Base-by-base conservation (phyloP, 164 flowering plant genomes). In the Vitis cinerea region DNA sequence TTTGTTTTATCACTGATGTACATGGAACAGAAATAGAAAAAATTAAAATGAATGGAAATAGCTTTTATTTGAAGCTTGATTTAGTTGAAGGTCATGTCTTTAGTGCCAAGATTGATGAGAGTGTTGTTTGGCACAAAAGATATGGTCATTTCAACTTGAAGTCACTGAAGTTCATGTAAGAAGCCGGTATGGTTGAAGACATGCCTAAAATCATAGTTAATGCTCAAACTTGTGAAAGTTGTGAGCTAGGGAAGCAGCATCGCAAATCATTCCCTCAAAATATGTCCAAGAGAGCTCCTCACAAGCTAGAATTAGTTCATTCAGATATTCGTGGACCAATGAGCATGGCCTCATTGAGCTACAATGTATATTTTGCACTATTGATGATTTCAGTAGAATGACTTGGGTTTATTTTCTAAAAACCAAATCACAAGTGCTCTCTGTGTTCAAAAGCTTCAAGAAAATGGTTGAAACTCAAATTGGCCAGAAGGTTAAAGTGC, bases 311-410 rank as follows among this genome's bases (percentile, higher is more conserved):
- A 30, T n/a, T 66, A 9, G 61, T 56, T 5, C 50, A 66, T n/a
- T 14, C 69, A 13, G 61, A 55, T 29, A 4, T 55, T 6, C 56
- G 30, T 56, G 60, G 61, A 2, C 61, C 61, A 4, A 66, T 66
- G 69, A 54, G 48, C 7, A 56, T 51, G 0, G 8, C 2, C 1
- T 30, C 69, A 3, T n/a, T 16, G 2, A n/a, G 8, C 10, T 0
- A 56, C 30, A 66, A 66, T 53, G 56, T 10, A 11, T 56, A 37
- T 17, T 66, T 66, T 53, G 19, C 56, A 7, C 57, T 66, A 12
- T 56, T 55, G 51, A 66, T 66, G 69, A 66, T 29, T 44, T 9
- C 8, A 51, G 52, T 0, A 66, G 69, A 44, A 66, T 55, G 69
- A 31, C 52, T 8, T 56, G 52, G 17, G 17, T 17, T 17, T 17